Conservation (phyloP, 257 asterid species). For the Primulina eburnea region DNA sequence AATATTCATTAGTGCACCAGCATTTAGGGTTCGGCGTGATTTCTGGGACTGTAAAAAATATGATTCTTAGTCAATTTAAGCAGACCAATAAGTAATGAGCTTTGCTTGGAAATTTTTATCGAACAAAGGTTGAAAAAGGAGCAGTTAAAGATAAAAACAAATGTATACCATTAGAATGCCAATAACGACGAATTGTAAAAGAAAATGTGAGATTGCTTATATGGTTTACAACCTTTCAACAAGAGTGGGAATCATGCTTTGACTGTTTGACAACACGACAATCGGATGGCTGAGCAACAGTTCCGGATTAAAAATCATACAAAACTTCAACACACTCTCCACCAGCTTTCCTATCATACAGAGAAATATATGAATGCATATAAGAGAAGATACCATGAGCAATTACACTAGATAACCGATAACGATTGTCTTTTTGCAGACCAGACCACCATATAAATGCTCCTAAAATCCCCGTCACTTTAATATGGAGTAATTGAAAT, state of each 20-base stretch:
- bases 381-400: neutral
- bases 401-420: too few species aligned
- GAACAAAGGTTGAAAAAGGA: neutral
- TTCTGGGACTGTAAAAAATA: neutral
- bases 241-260: neutral
- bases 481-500: neutral
- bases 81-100: neutral
- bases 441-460: neutral
- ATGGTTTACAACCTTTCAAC: neutral
- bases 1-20: too few species aligned
- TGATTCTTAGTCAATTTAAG: too few species aligned
- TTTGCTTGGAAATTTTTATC: neutral
- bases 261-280: neutral
- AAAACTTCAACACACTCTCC: neutral
- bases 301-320: neutral
- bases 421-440: neutral
- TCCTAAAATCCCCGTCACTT: neutral
- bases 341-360: neutral
- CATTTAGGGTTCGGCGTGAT: neutral
- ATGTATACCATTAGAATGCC: neutral
- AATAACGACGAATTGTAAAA: neutral
- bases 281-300: neutral
- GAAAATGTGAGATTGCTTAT: neutral
- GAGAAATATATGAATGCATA: neutral
- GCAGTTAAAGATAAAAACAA: too few species aligned